Evolutionary conservation across 2,329 filamentous ascomycete genomes (phyloP).

Genomic region (Venturia nashicola): DNA sequence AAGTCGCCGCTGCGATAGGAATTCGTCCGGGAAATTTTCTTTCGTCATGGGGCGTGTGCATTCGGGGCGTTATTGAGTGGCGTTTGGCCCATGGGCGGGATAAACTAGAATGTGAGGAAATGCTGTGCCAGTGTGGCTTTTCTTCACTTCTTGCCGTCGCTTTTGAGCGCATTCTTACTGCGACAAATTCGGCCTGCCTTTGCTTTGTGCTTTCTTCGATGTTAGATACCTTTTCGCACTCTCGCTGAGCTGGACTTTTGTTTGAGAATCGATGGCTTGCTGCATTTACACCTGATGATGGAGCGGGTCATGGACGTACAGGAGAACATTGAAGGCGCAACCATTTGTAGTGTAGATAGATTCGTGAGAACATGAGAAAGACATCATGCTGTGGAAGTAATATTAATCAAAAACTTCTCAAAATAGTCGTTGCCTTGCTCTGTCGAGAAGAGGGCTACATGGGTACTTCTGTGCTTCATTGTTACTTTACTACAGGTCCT

Average conservation of each 20-base stretch:
- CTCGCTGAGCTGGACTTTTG: constrained; percentile 1
- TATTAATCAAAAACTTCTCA: no score
- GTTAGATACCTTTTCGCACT: constrained; percentile 3
- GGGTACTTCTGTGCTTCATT: no score
- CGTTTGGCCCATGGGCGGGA: not conserved
- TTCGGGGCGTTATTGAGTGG: not conserved
- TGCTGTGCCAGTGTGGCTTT: not conserved
- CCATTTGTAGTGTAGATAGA: not conserved
- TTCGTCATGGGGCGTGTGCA: not conserved
- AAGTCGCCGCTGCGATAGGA: constrained; percentile 46
- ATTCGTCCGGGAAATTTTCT: not conserved
- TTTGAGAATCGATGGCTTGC: not conserved
- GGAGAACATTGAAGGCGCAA: not conserved
- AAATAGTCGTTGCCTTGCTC: no score
- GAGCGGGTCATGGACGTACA: not conserved
- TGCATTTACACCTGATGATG: not conserved
- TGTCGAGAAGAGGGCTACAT: no score
- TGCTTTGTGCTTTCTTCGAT: not conserved
- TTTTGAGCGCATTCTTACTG: not conserved
- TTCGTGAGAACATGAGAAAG: no score
- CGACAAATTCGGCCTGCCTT: not conserved
- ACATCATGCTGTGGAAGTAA: no score
- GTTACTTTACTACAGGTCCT: no score
- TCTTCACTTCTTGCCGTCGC: not conserved
- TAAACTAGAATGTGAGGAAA: not conserved